Evolutionary conservation across 495 filamentous ascomycete genomes (phyloP), one percentile per base, ranked within the genome.

Genomic region (Physcia stellaris): DNA sequence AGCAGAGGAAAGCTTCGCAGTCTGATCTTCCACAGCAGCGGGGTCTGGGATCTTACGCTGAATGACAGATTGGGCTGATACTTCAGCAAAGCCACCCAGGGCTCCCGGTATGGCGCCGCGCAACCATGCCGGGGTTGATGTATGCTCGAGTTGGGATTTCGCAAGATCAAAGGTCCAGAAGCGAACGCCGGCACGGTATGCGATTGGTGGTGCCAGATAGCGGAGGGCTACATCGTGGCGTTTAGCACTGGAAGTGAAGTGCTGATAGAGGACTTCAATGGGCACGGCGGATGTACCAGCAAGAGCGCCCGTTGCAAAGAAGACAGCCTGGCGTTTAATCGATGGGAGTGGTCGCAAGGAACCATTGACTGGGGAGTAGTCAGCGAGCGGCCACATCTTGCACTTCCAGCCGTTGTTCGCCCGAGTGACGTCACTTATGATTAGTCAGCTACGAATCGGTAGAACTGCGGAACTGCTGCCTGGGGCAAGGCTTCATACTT

Each of bases 91-190:
- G 1, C 31, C 10, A 19, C 31, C 32, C 6, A 21, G 17, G 13
- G 40, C 31, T 3, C 39, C 30, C 15, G 23, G 35, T 11, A 35
- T 11, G 11, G 15, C 39, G 31, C 22, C 31, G 27, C 29, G 27
- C 15, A 41, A 15, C 18, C 23, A 30, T 4, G 23, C 24, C 3
- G 32, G 40, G 20, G 36, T 35, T 16, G 23, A 33, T 6, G 36
- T n/a, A 4, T n/a, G 40, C 40, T 42, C 40, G 3, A 42, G 24
- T 4, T 10, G 17, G 7, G 28, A 29, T 18, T 33, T 33, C 21
- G 40, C 40, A 11, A 42, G 31, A 18, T 36, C 17, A 27, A 26
- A 42, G 4, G 26, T 20, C 39, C 24, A 36, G 32, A 42, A 28
- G 18, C 31, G 39, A 24, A 41, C 21, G 21, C 22, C 40, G 18